These are phyloP conservation scores for Penicillium sp. DNA, from an alignment of 2,329 filamentous ascomycete genomes.

Conservation along the genomic window DNA sequence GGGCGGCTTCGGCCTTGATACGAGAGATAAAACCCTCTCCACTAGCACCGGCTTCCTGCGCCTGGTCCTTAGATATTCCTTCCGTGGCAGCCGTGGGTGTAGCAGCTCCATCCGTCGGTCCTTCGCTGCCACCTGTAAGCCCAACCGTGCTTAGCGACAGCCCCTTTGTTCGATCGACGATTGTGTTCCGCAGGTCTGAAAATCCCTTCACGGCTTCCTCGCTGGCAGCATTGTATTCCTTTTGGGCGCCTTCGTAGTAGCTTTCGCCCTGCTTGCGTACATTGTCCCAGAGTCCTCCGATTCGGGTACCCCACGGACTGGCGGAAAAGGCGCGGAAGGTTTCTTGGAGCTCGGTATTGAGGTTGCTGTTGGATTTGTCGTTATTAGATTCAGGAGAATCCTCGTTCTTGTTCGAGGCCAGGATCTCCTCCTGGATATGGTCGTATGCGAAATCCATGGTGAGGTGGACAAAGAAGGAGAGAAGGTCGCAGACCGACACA, in stretches of 20 bases:
- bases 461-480: conserved; percentile 13
- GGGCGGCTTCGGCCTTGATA: conserved; percentile 77
- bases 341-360: conserved; percentile 91
- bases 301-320: conserved; percentile 86
- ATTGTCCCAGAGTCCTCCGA: conserved; percentile 86
- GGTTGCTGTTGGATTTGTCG: conserved; percentile 54
- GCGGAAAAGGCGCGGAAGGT: conserved; percentile 92
- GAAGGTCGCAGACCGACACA: conserved; percentile 23
- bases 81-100: conserved; percentile 37
- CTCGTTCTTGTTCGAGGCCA: conserved; percentile 61
- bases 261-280: conserved; percentile 95
- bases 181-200: conserved; percentile 68
- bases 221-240: conserved; percentile 80
- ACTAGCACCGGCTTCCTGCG: conserved; percentile 39
- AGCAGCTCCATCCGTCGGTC: conserved; percentile 37
- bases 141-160: conserved; percentile 65
- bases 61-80: conserved; percentile 27
- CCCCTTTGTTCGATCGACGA: conserved; percentile 75
- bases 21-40: conserved; percentile 74
- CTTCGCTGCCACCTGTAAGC: conserved; percentile 33
- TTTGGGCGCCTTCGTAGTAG: conserved; percentile 80
- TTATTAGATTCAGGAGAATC: conserved; percentile 48
- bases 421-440: conserved; percentile 85
- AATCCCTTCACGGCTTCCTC: conserved; percentile 84
- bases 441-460: conserved; percentile 96